These are phyloP conservation scores for Wakefieldia striispora DNA, from an alignment of 768 basidiomycete species.

Conservation along the genomic window DNA sequence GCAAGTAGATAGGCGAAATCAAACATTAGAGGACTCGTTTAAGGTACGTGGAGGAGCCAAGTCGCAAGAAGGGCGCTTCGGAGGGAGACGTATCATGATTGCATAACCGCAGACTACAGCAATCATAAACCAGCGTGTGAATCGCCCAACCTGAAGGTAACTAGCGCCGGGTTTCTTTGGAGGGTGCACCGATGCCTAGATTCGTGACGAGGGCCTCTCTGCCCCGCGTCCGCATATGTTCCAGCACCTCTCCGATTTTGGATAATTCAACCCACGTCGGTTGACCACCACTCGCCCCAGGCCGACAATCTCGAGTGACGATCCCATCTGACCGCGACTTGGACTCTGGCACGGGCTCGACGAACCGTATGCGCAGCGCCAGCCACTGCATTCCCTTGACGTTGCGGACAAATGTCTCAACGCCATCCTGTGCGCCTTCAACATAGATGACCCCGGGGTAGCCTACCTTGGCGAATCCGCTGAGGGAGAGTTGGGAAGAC, in stretches of 20 bases:
- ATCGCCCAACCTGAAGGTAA: too few species aligned
- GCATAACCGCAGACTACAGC: too few species aligned
- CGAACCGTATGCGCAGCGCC: conserved; percentile 60
- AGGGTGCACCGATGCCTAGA: conserved; percentile 58
- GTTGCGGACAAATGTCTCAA: conserved; percentile 64
- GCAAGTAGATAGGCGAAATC: too few species aligned
- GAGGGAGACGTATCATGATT: too few species aligned
- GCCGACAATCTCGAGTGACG: too few species aligned
- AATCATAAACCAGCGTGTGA: too few species aligned
- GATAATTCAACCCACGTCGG: conserved; percentile 58
- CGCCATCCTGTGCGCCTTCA: conserved; percentile 48
- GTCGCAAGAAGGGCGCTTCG: too few species aligned
- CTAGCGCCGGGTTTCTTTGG: conserved; percentile 1
- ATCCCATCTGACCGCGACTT: too few species aligned
- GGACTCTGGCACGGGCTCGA: conserved; percentile 37
- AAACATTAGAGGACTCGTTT: too few species aligned
- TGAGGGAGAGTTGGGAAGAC: conserved; percentile 46
- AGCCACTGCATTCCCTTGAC: conserved; percentile 81
- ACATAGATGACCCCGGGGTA: conserved; percentile 76
- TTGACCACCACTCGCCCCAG: too few species aligned
- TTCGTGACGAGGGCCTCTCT: conserved; percentile 55
- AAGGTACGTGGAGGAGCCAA: too few species aligned
- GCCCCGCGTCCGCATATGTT: conserved; percentile 60
- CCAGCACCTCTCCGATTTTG: conserved; percentile 67
- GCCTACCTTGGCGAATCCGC: conserved; percentile 72